A percentile compares a stretch with the other conserved stretches of the same genome.
Conservation (phyloP, 2,329 filamentous ascomycete species). For the Eutypa lata region DNA sequence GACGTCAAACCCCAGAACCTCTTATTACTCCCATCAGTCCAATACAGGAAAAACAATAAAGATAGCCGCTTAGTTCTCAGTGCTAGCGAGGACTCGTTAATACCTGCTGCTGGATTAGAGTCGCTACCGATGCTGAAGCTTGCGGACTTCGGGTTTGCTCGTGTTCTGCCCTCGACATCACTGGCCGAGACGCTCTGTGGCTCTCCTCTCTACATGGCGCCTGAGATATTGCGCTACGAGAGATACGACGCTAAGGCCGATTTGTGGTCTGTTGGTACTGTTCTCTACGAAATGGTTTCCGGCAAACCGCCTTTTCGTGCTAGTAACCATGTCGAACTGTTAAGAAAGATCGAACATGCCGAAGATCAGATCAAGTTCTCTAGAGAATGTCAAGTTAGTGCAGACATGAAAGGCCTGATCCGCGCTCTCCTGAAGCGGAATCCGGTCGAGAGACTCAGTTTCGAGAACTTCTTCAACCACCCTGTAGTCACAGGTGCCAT, state of each 20-base stretch:
- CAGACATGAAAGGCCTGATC: slow-evolving; percentile 78
- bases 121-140: slow-evolving; percentile 96
- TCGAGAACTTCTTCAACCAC: slow-evolving; percentile 80
- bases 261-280: slow-evolving; percentile 95
- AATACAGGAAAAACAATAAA: slow-evolving; percentile 61
- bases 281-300: slow-evolving; percentile 91
- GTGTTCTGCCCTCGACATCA: slow-evolving; percentile 84
- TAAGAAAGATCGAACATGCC: slow-evolving; percentile 85
- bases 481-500: slow-evolving; percentile 71
- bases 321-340: slow-evolving; percentile 88
- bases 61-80: slow-evolving; percentile 68
- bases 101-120: slow-evolving; percentile 74
- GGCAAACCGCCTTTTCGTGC: slow-evolving; percentile 89
- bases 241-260: slow-evolving; percentile 97
- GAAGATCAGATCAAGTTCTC: slow-evolving; percentile 85
- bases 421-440: slow-evolving; percentile 79
- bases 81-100: slow-evolving; percentile 75
- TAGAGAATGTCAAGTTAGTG: slow-evolving; percentile 65
- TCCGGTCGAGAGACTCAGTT: slow-evolving; percentile 80
- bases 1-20: slow-evolving; percentile 98
- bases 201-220: slow-evolving; percentile 97
- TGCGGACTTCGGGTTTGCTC: slow-evolving; percentile 97
- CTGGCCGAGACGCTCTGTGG: slow-evolving; percentile 95
- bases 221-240: slow-evolving; percentile 94
- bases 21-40: slow-evolving; percentile 77